Percentiles rank a stretch among this genome's conserved stretches.
These are phyloP conservation scores for Primulina eburnea DNA, from an alignment of 257 asterid species.

Conservation along the genomic window DNA sequence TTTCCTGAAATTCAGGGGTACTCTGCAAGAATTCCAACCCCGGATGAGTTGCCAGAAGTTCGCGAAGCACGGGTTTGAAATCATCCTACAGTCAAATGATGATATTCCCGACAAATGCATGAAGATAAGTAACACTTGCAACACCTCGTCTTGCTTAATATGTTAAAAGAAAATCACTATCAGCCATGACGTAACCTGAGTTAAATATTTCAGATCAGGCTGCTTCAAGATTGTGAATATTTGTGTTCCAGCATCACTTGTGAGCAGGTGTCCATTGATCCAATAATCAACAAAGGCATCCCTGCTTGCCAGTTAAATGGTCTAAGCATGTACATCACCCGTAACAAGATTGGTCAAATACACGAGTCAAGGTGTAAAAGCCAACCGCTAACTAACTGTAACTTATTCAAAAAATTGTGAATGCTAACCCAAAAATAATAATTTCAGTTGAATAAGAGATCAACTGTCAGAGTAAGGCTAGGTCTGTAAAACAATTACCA, in stretches of 20 bases:
- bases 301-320: conserved; percentile 36
- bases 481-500: not conserved
- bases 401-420: not conserved
- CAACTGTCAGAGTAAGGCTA: not conserved
- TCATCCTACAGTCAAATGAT: conserved; percentile 35
- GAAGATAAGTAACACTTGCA: not conserved
- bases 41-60: conserved; percentile 54
- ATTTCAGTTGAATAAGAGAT: not conserved
- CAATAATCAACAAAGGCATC: conserved; percentile 86
- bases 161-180: conserved; percentile 10
- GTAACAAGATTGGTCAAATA: not conserved
- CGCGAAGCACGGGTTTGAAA: conserved; percentile 49
- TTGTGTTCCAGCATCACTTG: conserved; percentile 68
- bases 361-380: not conserved
- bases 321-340: not conserved
- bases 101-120: not conserved
- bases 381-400: not conserved
- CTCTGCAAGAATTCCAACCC: conserved; percentile 28
- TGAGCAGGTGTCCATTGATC: conserved; percentile 71
- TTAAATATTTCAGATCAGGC: conserved; percentile 51
- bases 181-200: conserved; percentile 47
- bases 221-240: conserved; percentile 71
- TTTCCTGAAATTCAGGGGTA: conserved; percentile 1
- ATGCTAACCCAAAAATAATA: not conserved
- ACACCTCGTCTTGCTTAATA: not conserved